Base-by-base conservation (phyloP, 495 filamentous ascomycete genomes). In the Clohesyomyces aquaticus region DNA sequence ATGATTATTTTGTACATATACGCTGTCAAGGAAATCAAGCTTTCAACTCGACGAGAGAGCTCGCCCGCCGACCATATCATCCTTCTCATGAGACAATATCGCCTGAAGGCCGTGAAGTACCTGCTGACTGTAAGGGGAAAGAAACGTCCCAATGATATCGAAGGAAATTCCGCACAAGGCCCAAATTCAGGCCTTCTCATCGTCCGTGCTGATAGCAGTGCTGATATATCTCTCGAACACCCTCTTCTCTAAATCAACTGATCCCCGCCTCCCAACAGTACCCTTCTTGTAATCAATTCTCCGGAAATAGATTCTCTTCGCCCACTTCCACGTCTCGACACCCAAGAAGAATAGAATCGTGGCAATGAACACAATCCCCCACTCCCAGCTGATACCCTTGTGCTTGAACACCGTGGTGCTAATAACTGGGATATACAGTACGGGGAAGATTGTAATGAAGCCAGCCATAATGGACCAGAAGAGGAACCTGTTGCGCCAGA, bases 401-500 rank as follows among this genome's bases (percentile, higher is more conserved):
- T 92, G 89, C 73, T 89, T 90, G 80, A 92, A 91, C 2, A 92
- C 87, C 9, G 78, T 71, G 1, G 71, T 77, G 73, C 91, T 91
- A 25, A 92, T 73, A 16, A 78, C 81, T 0, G 89, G 89, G 29
- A 92, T 87, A 68, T 91, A 91, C 0, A 91, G 82, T 3, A 86
- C 82, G 0, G 88, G 87, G 67, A 91, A 91, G 3, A 89, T 83
- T 65, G 83, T 82, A 19, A 89, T 41, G 45, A 83, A 85, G 8
- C 87, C 89, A 25, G 87, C 78, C 35, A 87, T 75, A 19, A 91
- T 85, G 38, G 87, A 80, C 81, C 81, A 91, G 79, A 91, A 91
- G 23, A 92, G 77, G 71, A 92, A 90, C 25, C 78, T 78, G 76
- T 92, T 92, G 19, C 79, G 73, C 80, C 86, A 89, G 41, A 91